A percentile compares a stretch with the other conserved stretches of the same genome.
Evolutionary conservation across 805 yeast genomes (phyloP).

Genomic region (Barnettozyma wickerhamii): DNA sequence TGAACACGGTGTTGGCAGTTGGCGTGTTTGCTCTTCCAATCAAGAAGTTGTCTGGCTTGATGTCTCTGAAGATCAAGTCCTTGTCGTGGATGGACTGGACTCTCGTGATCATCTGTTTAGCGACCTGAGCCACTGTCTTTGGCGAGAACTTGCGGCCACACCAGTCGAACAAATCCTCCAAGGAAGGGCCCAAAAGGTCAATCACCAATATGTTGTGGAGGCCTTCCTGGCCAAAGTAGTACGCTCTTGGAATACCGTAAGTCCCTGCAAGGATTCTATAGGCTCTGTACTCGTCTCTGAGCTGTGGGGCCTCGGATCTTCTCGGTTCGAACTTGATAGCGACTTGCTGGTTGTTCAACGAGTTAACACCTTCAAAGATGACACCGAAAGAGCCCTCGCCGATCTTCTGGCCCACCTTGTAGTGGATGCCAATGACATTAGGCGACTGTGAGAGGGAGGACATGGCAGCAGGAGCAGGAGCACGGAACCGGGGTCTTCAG

Average conservation of each 20-base stretch:
- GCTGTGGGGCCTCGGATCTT: slow-evolving; percentile 95
- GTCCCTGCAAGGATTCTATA: slow-evolving; percentile 81
- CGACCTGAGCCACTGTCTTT: slow-evolving; percentile 89
- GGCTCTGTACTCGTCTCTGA: slow-evolving; percentile 95
- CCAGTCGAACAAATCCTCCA: slow-evolving; percentile 98
- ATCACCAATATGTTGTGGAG: slow-evolving; percentile 92
- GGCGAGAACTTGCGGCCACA: slow-evolving; percentile 86
- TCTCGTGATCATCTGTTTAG: slow-evolving; percentile 88
- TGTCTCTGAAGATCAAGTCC: slow-evolving; percentile 91
- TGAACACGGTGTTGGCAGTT: slow-evolving; percentile 79
- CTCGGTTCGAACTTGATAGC: slow-evolving; percentile 98
- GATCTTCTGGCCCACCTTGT: slow-evolving; percentile 93
- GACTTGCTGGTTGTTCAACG: slow-evolving; percentile 87
- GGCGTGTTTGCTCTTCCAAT: slow-evolving; percentile 86
- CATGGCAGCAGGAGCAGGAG: neutral
- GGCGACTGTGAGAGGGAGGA: slow-evolving; percentile 13
- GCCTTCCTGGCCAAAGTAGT: slow-evolving; percentile 98
- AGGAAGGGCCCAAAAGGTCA: slow-evolving; percentile 90
- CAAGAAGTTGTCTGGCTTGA: slow-evolving; percentile 94
- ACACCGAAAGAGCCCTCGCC: slow-evolving; percentile 99
- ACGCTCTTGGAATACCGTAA: slow-evolving; percentile 91
- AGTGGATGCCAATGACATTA: slow-evolving; percentile 81
- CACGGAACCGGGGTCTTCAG: slow-evolving; percentile 1
- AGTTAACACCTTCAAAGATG: slow-evolving; percentile 90
- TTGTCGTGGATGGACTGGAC: slow-evolving; percentile 86